Base-by-base conservation (phyloP, 257 asterid species). In the Primulina eburnea region DNA sequence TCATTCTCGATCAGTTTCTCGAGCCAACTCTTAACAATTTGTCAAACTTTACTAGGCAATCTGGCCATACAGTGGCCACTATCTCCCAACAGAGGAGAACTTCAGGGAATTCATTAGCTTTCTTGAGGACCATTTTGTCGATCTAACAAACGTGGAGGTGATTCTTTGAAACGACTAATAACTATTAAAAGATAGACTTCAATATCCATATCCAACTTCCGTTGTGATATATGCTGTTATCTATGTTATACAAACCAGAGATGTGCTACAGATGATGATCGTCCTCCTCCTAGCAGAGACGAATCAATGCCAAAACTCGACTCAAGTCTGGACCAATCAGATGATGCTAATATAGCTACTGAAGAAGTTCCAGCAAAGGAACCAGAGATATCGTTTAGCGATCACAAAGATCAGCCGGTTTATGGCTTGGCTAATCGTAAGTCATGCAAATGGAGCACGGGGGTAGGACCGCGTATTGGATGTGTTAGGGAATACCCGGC, bases 21-120 rank as follows among this genome's bases (percentile, higher is more conserved):
- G 29, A 10, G 0, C 18, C 28, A 33, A 26, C 4, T 52, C 20
- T 21, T 70, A 65, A 64, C 67, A 33, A 57, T 26, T 64, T 26
- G 24, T 50, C 26, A 32, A 64, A 43, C 6, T 50, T 47, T 30
- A 64, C 20, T 81, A 90, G 96, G 97, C 96, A 20, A 86, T 92
- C 61, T 89, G 96, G 97, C 97, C 97, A 21, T 92, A 92, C 67
- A 89, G 97, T 53, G 97, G 97, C 67, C 97, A 92, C 80, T 92
- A 92, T 81, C 97, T 83, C 68, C 97, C 97, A 6, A 91, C 97
- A 0, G 96, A 92, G 73, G 96, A 92, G 77, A 87, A 92, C 73
- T 92, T 92, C 81, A 75, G 11, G 68, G 97, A 89, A 69, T 92
- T 92, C 79, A 78, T 89, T 30, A 85, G 73, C 84, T 92, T 86